phyloP scores from a whole-genome alignment of 345 rosid species.

The Pelargonium nanum region DNA sequence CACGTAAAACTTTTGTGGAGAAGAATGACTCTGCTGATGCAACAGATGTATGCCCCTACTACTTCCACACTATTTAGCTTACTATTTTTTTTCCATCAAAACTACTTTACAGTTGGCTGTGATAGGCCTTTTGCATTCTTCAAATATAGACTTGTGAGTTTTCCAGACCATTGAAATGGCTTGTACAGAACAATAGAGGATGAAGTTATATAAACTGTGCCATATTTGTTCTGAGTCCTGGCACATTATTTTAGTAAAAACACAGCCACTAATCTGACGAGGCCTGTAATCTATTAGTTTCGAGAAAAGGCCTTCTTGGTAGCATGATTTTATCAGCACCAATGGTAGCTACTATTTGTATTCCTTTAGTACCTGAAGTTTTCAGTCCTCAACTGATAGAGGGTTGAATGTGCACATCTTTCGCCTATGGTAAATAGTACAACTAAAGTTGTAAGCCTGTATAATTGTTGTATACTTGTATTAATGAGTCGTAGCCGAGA shows the following conservation, averaged over 20 bases:
- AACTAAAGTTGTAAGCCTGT: background rate
- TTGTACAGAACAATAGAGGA: background rate
- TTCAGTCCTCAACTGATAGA: background rate
- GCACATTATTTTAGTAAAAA: too few species aligned
- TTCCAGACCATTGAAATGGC: background rate
- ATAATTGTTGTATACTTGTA: too few species aligned
- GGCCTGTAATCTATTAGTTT: background rate
- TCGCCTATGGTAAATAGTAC: background rate
- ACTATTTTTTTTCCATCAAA: background rate
- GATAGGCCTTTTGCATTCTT: background rate
- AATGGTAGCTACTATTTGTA: background rate
- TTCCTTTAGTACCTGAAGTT: background rate
- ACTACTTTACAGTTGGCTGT: background rate
- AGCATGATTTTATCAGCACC: background rate
- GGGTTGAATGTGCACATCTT: background rate
- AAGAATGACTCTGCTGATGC: constrained; percentile 47
- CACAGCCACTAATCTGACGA: background rate
- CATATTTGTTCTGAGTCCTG: background rate
- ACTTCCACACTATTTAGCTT: background rate
- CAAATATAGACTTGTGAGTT: background rate
- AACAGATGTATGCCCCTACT: constrained; percentile 41
- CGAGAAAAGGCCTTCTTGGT: background rate
- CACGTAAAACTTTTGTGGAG: constrained; percentile 49
- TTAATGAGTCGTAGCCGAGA: background rate
- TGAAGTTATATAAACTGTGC: too few species aligned